phyloP scores from a whole-genome alignment of 257 asterid genomes.

The Voacanga thouarsii region DNA sequence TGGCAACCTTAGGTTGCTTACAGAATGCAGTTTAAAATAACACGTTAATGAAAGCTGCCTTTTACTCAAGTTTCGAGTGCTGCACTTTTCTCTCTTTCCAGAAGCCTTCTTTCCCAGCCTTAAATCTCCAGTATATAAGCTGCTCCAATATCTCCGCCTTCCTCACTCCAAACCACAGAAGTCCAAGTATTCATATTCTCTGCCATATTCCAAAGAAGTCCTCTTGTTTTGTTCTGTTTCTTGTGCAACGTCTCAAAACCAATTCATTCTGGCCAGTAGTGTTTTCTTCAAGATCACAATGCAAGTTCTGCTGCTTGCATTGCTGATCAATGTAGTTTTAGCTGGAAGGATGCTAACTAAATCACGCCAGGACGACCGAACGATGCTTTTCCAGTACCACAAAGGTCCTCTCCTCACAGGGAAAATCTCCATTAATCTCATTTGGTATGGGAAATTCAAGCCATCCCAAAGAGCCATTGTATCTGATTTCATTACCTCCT shows the following conservation, averaged over 20 bases:
- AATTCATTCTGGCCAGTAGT: background rate
- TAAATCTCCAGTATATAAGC: background rate
- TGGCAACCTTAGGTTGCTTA: background rate
- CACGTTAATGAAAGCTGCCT: background rate
- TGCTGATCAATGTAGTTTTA: background rate
- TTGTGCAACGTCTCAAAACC: too few relatives aligned
- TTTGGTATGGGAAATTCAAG: conserved; percentile 30
- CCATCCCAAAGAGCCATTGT: conserved; percentile 20
- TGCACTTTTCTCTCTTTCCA: background rate
- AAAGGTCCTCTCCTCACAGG: conserved; percentile 26
- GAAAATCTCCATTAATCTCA: conserved; percentile 11
- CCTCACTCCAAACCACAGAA: background rate
- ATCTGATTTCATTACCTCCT: conserved; percentile 21
- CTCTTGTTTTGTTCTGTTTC: background rate
- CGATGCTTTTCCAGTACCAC: conserved; percentile 32
- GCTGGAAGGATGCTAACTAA: background rate
- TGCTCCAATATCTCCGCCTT: background rate
- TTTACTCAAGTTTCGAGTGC: background rate
- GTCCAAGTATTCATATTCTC: background rate
- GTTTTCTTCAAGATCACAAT: background rate
- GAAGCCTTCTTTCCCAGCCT: background rate
- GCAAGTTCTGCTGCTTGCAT: background rate
- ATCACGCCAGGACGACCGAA: background rate
- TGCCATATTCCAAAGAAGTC: background rate
- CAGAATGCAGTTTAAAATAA: background rate